These are phyloP conservation scores for Sugiyamaella castrensis DNA, from an alignment of 1,139 yeast species.

Conservation along the genomic window DNA sequence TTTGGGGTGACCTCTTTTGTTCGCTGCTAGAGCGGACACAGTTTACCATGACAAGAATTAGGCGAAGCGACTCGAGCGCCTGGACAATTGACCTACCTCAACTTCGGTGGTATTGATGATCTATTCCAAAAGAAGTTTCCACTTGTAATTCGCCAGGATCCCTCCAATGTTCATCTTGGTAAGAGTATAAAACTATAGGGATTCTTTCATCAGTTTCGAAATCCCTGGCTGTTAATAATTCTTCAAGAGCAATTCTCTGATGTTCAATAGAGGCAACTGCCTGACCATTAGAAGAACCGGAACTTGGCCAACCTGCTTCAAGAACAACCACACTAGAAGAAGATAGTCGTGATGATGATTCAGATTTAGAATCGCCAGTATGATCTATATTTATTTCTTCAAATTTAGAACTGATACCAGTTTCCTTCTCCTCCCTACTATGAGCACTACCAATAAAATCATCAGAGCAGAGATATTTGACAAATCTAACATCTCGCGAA, in stretches of 20 bases:
- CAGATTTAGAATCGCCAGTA: background rate
- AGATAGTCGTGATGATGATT: background rate
- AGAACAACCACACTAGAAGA: constrained; percentile 45
- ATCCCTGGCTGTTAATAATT: constrained; percentile 38
- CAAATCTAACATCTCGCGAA: constrained; percentile 30
- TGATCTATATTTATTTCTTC: background rate
- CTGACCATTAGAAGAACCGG: constrained; percentile 51
- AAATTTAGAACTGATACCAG: background rate
- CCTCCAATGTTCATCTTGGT: constrained; percentile 30
- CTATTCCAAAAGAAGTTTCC: constrained; percentile 30
- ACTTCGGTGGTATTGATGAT: constrained; percentile 15
- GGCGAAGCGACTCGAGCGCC: too few relatives aligned
- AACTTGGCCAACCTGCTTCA: constrained; percentile 71
- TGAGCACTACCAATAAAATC: constrained; percentile 29
- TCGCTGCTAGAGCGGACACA: too few relatives aligned
- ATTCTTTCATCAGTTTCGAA: constrained; percentile 20
- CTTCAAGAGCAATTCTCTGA: constrained; percentile 52
- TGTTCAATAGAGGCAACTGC: constrained; percentile 57
- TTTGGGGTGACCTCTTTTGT: too few relatives aligned
- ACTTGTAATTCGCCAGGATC: constrained; percentile 29
- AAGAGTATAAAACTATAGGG: constrained; percentile 28
- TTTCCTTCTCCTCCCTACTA: constrained; percentile 2
- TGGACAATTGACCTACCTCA: too few relatives aligned
- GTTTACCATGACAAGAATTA: too few relatives aligned
- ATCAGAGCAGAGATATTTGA: constrained; percentile 32